Percentiles rank a stretch among this genome's conserved stretches.
phyloP scores from a whole-genome alignment of 2,329 filamentous ascomycete genomes.

The Nectriaceae sp. region DNA sequence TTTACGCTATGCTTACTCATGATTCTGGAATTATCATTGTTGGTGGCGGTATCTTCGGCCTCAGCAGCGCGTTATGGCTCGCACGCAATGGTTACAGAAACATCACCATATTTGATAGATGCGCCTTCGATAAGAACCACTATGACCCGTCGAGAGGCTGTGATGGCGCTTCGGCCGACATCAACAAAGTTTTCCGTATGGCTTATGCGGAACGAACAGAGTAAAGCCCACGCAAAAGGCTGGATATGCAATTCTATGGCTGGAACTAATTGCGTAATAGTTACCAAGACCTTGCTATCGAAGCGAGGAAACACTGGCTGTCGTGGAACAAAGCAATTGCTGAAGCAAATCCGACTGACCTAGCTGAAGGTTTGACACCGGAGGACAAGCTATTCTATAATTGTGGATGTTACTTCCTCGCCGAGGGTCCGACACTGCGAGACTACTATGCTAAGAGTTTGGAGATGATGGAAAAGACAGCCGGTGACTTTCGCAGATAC shows the following conservation, averaged over 20 bases:
- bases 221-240: background rate
- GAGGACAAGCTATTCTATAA: slow-evolving; percentile 3
- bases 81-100: slow-evolving; percentile 15
- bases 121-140: slow-evolving; percentile 12
- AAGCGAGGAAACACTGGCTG: slow-evolving; percentile 35
- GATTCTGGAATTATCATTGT: slow-evolving; percentile 10
- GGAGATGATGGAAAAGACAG: slow-evolving; percentile 1
- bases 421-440: background rate
- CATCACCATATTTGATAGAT: slow-evolving; percentile 19
- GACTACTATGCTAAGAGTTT: slow-evolving; percentile 1
- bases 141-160: slow-evolving; percentile 16
- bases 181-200: slow-evolving; percentile 20
- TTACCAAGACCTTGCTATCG: slow-evolving; percentile 27
- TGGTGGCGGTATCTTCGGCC: slow-evolving; percentile 14
- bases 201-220: slow-evolving; percentile 12
- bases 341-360: background rate
- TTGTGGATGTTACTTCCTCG: slow-evolving; percentile 3
- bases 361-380: background rate
- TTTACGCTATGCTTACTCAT: slow-evolving; percentile 3
- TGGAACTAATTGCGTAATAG: slow-evolving; percentile 2
- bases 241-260: background rate
- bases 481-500: slow-evolving; percentile 2
- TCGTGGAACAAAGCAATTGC: slow-evolving; percentile 21
- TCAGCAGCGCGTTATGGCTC: slow-evolving; percentile 17
- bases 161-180: slow-evolving; percentile 18